These are phyloP conservation scores for Moricandia moricandioides DNA, from an alignment of 345 rosid genomes.

Conservation along the genomic window DNA sequence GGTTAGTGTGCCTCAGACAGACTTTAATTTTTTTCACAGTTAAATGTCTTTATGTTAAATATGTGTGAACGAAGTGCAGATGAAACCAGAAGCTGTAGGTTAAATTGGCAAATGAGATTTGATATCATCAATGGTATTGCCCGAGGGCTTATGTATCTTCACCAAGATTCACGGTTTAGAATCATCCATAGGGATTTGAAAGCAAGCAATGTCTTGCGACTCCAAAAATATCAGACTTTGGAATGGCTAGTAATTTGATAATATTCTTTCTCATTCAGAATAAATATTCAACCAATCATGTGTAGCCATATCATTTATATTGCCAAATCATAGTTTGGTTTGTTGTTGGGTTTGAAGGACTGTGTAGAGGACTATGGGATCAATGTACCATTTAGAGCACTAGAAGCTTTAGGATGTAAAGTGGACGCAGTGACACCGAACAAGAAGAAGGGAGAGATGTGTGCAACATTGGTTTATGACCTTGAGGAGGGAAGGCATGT, in stretches of 20 bases:
- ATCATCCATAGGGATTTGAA: neutral
- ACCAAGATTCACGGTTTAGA: neutral
- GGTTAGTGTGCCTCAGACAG: neutral
- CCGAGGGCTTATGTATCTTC: neutral
- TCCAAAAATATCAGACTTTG: neutral
- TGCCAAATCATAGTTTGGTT: neutral
- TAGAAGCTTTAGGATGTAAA: constrained; percentile 50
- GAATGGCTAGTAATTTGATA: neutral
- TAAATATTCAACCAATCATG: too few species aligned
- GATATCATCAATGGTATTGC: neutral
- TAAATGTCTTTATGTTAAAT: neutral
- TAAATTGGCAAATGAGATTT: neutral
- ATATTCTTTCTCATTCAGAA: too few species aligned
- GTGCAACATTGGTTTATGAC: constrained; percentile 46
- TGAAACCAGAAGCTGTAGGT: neutral
- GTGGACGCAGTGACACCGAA: constrained; percentile 46
- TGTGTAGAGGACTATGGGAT: constrained; percentile 52
- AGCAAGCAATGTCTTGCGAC: neutral
- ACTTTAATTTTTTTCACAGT: too few species aligned
- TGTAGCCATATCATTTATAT: too few species aligned
- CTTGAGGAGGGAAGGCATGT: constrained; percentile 43
- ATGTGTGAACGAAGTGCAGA: neutral
- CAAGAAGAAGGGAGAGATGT: constrained; percentile 47
- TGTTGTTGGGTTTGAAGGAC: constrained; percentile 36
- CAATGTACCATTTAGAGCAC: constrained; percentile 50